Evolutionary conservation across 306 rosid genomes (phyloP).

Genomic region (Quillaja saponaria): DNA sequence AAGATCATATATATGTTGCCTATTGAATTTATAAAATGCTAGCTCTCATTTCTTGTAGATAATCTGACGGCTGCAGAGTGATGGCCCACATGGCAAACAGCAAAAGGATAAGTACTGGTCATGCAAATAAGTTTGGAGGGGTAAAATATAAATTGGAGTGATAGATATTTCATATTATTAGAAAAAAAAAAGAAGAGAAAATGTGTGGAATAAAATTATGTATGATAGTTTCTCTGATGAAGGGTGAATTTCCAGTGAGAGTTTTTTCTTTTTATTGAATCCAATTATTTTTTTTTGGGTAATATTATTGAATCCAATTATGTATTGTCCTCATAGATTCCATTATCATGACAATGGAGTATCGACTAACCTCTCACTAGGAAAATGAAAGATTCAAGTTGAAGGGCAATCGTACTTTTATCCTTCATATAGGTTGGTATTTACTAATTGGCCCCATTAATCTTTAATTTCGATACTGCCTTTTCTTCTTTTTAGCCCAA

Average conservation of each 20-base stretch:
- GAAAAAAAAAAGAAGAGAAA: no score
- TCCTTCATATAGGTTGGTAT: slow-evolving; percentile 24
- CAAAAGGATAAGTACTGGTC: neutral
- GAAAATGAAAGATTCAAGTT: slow-evolving; percentile 30
- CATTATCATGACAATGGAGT: slow-evolving; percentile 35
- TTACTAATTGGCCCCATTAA: slow-evolving; percentile 19
- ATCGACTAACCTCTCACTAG: slow-evolving; percentile 24
- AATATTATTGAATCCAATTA: slow-evolving; percentile 38
- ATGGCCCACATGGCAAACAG: neutral
- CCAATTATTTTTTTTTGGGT: no score
- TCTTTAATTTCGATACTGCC: slow-evolving; percentile 34
- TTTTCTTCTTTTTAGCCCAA: slow-evolving; percentile 33
- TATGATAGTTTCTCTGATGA: no score
- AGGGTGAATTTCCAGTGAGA: no score
- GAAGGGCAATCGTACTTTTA: slow-evolving; percentile 18
- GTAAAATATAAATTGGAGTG: slow-evolving; percentile 8
- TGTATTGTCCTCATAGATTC: slow-evolving; percentile 29
- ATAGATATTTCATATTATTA: slow-evolving; percentile 3
- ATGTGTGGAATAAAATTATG: no score
- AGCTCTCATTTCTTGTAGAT: neutral
- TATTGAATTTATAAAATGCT: neutral
- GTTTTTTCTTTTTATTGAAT: no score
- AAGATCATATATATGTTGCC: no score
- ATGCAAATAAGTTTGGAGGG: neutral
- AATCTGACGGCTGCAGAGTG: neutral